These are phyloP conservation scores for Fusarium incarnatum DNA, from an alignment of 2,329 filamentous ascomycete species.

Conservation along the genomic window DNA sequence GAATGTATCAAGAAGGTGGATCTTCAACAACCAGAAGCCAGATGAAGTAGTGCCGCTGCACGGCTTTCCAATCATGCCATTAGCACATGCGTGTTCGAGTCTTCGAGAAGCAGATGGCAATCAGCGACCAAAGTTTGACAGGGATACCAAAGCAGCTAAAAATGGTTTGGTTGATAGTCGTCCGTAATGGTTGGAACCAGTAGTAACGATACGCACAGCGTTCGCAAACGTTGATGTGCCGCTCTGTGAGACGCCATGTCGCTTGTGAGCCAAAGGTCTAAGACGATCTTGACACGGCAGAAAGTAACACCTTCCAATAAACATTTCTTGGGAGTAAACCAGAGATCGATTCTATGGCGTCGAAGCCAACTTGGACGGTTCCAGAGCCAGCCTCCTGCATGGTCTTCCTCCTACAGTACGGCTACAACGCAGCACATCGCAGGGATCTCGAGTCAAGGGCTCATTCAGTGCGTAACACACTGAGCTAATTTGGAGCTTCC, in stretches of 20 bases:
- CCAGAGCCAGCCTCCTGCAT: background rate
- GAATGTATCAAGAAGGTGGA: slow-evolving; percentile 36
- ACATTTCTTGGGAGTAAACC: background rate
- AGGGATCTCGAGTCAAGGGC: slow-evolving; percentile 34
- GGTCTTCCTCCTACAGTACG: background rate
- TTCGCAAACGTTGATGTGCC: slow-evolving; percentile 4
- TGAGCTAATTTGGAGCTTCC: slow-evolving; percentile 32
- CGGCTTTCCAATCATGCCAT: slow-evolving; percentile 33
- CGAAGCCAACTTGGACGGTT: background rate
- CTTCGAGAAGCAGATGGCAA: slow-evolving; percentile 26
- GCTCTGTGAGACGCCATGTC: background rate
- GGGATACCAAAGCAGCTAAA: slow-evolving; percentile 2
- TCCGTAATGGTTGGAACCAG: background rate
- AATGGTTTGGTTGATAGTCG: background rate
- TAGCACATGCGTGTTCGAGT: slow-evolving; percentile 23
- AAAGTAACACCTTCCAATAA: background rate
- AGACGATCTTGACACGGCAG: background rate
- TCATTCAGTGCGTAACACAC: slow-evolving; percentile 13
- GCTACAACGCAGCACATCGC: slow-evolving; percentile 7
- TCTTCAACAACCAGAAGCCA: slow-evolving; percentile 35
- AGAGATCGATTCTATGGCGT: background rate
- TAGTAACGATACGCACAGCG: slow-evolving; percentile 17
- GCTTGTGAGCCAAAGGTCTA: background rate
- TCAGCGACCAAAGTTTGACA: slow-evolving; percentile 27
- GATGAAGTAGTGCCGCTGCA: slow-evolving; percentile 31